Base-by-base conservation (phyloP, 805 yeast species). In the Ogataea ramenticola region DNA sequence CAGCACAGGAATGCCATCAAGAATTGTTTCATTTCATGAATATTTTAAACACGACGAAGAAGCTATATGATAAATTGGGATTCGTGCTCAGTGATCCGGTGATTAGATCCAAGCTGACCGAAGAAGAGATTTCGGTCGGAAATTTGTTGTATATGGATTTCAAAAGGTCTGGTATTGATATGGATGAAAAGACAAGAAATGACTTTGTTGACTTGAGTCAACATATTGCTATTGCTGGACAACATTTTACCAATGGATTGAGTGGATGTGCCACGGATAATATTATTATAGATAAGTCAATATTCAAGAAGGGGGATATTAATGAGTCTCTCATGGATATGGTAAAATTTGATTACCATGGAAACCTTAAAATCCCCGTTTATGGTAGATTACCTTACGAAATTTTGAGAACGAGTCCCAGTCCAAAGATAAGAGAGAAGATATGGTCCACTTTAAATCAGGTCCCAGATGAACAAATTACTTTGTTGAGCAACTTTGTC, bases 21-120 rank as follows among this genome's bases (percentile, higher is more conserved):
- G 70, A 79, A 49, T 78, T 91, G 85, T 91, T 83, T 62, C 95
- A 89, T 56, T 90, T 82, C 62, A 93, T 93, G 99, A 93, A 89
- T 62, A 75, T 83, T 43, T 68, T 93, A 38, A 93, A 93, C 61
- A 90, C 98, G 2, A 82, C 87, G 43, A 84, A 80, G 15, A 82
- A 75, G 32, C 68, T 93, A 26, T 87, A 81, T 55, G 62, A 67
- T 39, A 77, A 75, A 38, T 70, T 93, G 35, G 72, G 74, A 20
- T 55, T 61, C n/a, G 80, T 83, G 0, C 62, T 90, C 43, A 61
- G 67, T 2, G 65, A 64, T 37, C 55, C 61, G 1, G 70, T 65
- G 24, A 58, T 70, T 6, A 42, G 54, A 10, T 45, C 54, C 2
- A 49, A 64, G 24, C 64, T 91, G n/a, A 61, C 82, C 3, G 61